Percentiles rank a stretch among this genome's conserved stretches.
Evolutionary conservation across 2,329 filamentous ascomycete species (phyloP).

Genomic region (Ophiobolus disseminans): DNA sequence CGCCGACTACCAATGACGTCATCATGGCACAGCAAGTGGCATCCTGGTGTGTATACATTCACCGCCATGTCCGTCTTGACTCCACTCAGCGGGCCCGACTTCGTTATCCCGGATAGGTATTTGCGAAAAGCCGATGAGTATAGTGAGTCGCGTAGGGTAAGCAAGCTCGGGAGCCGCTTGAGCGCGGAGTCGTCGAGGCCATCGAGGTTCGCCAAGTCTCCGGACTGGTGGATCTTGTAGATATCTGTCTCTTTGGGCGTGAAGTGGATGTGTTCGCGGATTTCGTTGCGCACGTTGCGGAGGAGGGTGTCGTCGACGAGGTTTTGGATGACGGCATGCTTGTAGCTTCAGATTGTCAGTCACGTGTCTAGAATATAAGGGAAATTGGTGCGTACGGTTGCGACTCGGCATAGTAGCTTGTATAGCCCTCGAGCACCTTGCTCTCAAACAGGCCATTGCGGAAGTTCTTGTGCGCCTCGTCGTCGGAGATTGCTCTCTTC

Average conservation of each 20-base stretch:
- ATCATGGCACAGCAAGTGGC: slow-evolving; percentile 94
- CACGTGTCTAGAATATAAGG: neutral
- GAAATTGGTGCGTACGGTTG: slow-evolving; percentile 43
- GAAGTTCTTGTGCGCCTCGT: slow-evolving; percentile 50
- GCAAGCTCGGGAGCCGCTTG: slow-evolving; percentile 84
- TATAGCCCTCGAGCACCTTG: slow-evolving; percentile 44
- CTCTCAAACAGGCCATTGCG: slow-evolving; percentile 48
- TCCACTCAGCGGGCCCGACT: slow-evolving; percentile 85
- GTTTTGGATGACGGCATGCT: slow-evolving; percentile 85
- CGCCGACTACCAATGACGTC: slow-evolving; percentile 97
- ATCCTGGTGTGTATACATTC: slow-evolving; percentile 96
- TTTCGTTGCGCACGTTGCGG: slow-evolving; percentile 85
- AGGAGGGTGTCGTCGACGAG: slow-evolving; percentile 83
- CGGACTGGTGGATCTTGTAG: slow-evolving; percentile 99
- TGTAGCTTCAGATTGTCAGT: slow-evolving; percentile 65
- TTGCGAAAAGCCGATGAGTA: slow-evolving; percentile 90
- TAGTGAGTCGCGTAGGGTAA: slow-evolving; percentile 88
- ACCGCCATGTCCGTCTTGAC: slow-evolving; percentile 99
- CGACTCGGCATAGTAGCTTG: slow-evolving; percentile 47
- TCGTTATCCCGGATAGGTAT: slow-evolving; percentile 86
- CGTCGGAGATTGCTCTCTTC: slow-evolving; percentile 51
- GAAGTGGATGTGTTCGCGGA: slow-evolving; percentile 89
- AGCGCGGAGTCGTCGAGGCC: slow-evolving; percentile 88
- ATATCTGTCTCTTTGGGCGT: slow-evolving; percentile 99
- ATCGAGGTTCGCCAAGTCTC: slow-evolving; percentile 94